Conservation (phyloP, 192 early-diverging fungal genomes). For the Glomus cerebriforme region DNA sequence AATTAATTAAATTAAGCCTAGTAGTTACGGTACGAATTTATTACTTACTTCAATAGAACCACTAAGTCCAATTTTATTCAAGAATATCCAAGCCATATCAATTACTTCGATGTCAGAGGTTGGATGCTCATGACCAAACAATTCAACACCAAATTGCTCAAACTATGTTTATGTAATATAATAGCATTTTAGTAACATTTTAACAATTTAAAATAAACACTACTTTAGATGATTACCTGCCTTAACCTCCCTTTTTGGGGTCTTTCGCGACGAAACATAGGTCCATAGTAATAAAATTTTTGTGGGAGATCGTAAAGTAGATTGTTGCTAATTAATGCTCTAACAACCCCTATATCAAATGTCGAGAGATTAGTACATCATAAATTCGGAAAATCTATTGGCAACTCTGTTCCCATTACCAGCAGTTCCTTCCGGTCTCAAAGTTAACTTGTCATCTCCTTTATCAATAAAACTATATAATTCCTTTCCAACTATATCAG, state of each 20-base stretch:
- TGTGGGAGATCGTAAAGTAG: conserved; percentile 48
- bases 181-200: not conserved
- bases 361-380: not conserved
- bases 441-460: conserved; percentile 55
- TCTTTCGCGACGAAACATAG: conserved; percentile 74
- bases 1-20: not conserved
- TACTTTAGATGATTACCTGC: conserved; percentile 40
- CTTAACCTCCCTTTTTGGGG: conserved; percentile 69
- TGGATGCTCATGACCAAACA: conserved; percentile 53
- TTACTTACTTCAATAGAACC: conserved; percentile 33
- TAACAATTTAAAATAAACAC: not conserved
- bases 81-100: conserved; percentile 50
- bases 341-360: conserved; percentile 37
- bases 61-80: conserved; percentile 42
- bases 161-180: conserved; percentile 43
- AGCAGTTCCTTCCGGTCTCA: conserved; percentile 74
- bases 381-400: not conserved
- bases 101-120: conserved; percentile 64
- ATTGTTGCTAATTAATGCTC: conserved; percentile 50
- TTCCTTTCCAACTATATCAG: conserved; percentile 72
- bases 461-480: conserved; percentile 67
- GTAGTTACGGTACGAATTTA: not conserved
- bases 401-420: conserved; percentile 8
- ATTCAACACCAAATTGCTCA: conserved; percentile 70
- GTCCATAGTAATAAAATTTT: conserved; percentile 61